phyloP scores from a whole-genome alignment of 805 yeast genomes.

The Starmera quercuum region DNA sequence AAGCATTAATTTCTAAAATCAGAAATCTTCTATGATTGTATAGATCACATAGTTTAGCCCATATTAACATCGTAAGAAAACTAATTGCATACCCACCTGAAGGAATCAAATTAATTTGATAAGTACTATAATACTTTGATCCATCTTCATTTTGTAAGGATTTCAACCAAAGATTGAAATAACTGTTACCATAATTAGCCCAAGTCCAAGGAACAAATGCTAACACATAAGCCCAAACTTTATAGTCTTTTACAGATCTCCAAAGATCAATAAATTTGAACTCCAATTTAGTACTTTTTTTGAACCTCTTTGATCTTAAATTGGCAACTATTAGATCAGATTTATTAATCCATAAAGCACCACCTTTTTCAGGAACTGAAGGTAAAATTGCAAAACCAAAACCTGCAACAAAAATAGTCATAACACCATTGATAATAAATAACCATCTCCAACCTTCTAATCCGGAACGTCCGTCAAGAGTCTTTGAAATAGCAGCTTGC shows the following conservation, averaged over 20 bases:
- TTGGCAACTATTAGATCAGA: conserved; percentile 44
- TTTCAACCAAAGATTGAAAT: background rate
- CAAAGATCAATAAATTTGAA: conserved; percentile 2
- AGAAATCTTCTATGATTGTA: conserved; percentile 2
- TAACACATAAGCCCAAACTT: conserved; percentile 3
- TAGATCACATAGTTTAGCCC: conserved; percentile 6
- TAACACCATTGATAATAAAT: conserved; percentile 54
- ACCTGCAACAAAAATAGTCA: conserved; percentile 50
- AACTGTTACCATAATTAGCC: conserved; percentile 1
- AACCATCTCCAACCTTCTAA: conserved; percentile 58
- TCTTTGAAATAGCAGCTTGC: conserved; percentile 36
- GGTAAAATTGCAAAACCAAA: conserved; percentile 49
- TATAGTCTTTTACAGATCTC: conserved; percentile 1
- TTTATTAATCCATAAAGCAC: conserved; percentile 43
- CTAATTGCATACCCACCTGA: conserved; percentile 6
- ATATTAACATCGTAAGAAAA: conserved; percentile 3
- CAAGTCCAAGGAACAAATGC: conserved; percentile 3
- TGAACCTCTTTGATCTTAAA: conserved; percentile 2
- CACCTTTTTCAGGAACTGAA: conserved; percentile 54
- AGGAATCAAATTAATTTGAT: conserved; percentile 5
- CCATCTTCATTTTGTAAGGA: background rate
- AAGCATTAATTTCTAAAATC: background rate
- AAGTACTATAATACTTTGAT: conserved; percentile 1
- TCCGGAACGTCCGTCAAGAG: conserved; percentile 34
- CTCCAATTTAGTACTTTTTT: conserved; percentile 1